A percentile compares a stretch with the other conserved stretches of the same genome.
Evolutionary conservation across 106 monocot genomes (phyloP).

Genomic region (Iris macrosiphon): DNA sequence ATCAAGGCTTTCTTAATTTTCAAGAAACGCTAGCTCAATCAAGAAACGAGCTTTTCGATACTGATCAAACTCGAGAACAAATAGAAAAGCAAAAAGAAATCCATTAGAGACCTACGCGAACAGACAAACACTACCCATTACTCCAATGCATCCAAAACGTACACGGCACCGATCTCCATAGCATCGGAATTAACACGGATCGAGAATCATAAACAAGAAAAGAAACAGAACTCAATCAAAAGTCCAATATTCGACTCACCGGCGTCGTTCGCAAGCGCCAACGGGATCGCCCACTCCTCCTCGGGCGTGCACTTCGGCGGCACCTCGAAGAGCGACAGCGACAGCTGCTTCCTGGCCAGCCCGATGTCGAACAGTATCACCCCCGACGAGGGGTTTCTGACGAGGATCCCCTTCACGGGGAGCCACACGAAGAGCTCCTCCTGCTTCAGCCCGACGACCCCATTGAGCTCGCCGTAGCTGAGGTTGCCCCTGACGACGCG

Average conservation of each 20-base stretch:
- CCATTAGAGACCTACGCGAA: no score
- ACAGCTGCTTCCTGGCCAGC: conserved; percentile 16
- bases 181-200: no score
- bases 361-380: conserved; percentile 33
- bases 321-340: conserved; percentile 21
- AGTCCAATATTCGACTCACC: background rate
- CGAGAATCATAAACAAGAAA: no score
- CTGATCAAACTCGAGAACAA: no score
- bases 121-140: no score
- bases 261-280: background rate
- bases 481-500: conserved; percentile 12
- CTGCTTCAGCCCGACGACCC: conserved; percentile 17
- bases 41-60: no score
- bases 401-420: conserved; percentile 19
- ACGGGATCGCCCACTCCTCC: background rate
- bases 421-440: conserved; percentile 28
- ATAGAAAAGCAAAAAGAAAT: no score
- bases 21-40: no score
- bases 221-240: background rate
- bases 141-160: no score
- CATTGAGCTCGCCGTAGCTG: conserved; percentile 21
- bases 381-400: conserved; percentile 11
- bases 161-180: no score
- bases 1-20: no score
- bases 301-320: conserved; percentile 17